Evolutionary conservation across 805 yeast species (phyloP), one percentile per base, ranked within the genome.

Genomic region (Pichia eremophila): DNA sequence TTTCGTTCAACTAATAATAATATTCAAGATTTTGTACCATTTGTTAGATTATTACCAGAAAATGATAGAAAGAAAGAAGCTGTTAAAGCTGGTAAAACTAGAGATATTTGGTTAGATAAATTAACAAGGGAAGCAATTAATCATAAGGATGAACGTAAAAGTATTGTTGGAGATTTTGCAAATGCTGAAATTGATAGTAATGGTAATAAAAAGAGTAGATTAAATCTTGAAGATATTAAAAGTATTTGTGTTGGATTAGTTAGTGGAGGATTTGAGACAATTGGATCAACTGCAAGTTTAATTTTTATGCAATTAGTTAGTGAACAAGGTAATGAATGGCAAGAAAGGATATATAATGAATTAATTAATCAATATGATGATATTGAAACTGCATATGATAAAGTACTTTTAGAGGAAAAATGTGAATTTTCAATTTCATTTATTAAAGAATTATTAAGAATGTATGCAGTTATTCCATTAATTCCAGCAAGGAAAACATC

Each of bases 1-100:
- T 62, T 64, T 40, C 46, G 70, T 22, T 67, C 70, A n/a, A 64
- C 68, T 5, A 64, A 67, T 40, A 62, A 66, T 36, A 69, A 67
- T 47, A 48, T 59, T 37, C 69, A 65, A 50, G 72, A 68, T 51
- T 68, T 64, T 47, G 51, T 69, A 37, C 71, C 72, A 2, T 41
- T 64, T 10, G 50, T 67, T 11, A 51, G 70, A 29, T 54, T 58
- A 19, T 32, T 58, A 5, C 69, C 69, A 4, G 58, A 60, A 51
- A 62, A 54, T 32, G 55, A 57, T 32, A 62, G 61, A 47, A 57
- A 53, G 36, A 41, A 44, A 29, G 49, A 58, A 8, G 67, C 70
- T 1, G 41, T 54, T 3, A 55, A 56, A 8, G 53, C 57, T 32
- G 54, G 69, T 29, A 46, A 51, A 9, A 55, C 62, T 14, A 55